phyloP scores from a whole-genome alignment of 108 stramenopile species.

The Cyclostephanos tholiformis region DNA sequence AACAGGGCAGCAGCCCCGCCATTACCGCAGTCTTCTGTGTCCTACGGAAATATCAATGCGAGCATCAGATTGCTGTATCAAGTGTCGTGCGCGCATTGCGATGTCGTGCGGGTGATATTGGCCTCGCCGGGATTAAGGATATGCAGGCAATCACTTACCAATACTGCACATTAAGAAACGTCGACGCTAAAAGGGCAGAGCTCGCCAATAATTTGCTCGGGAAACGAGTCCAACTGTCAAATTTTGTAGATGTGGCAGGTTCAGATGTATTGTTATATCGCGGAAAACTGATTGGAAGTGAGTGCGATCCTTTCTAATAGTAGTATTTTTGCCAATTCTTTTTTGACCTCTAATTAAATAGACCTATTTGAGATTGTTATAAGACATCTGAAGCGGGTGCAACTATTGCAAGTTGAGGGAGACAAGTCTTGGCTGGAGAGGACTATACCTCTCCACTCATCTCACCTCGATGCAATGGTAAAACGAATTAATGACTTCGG shows the following conservation, averaged over 20 bases:
- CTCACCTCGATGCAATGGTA: constrained; percentile 59
- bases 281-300: constrained; percentile 60
- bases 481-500: constrained; percentile 57
- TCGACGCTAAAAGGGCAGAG: constrained; percentile 26
- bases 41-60: constrained; percentile 68
- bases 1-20: neutral
- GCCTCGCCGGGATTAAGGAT: constrained; percentile 85
- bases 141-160: constrained; percentile 87
- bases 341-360: neutral
- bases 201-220: constrained; percentile 32
- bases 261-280: constrained; percentile 60
- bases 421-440: constrained; percentile 37
- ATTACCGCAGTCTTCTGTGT: constrained; percentile 59
- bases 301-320: neutral
- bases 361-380: constrained; percentile 69
- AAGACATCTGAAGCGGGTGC: constrained; percentile 57
- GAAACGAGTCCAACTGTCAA: constrained; percentile 35
- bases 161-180: constrained; percentile 74
- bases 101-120: constrained; percentile 75
- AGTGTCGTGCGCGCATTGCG: constrained; percentile 47
- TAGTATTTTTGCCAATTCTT: neutral
- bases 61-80: constrained; percentile 71
- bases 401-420: constrained; percentile 25
- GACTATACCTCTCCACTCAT: constrained; percentile 41
- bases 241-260: constrained; percentile 13